Base-by-base conservation (phyloP, 306 rosid species). In the Prunus armeniaca region DNA sequence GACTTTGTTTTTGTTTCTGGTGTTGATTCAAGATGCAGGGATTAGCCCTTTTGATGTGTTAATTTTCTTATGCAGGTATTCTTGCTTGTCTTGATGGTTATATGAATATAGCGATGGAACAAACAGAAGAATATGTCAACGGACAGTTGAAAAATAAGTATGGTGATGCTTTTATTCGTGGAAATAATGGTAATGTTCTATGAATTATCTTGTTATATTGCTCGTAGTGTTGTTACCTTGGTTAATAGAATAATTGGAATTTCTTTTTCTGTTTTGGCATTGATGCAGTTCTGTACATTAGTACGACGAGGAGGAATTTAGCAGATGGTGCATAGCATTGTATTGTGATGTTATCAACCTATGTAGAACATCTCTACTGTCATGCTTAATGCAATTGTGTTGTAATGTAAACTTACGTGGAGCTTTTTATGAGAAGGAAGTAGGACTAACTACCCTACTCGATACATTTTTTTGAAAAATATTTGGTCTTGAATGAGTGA, bases 61-160 rank as follows among this genome's bases (percentile, higher is more conserved):
- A 75, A 72, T 76, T 75, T 54, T 65, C 76, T 19, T 75, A 54
- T 68, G 81, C 88, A 92, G 97, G 99, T 82, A 95, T 95, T 74
- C 88, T 95, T 45, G 99, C 97, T 14, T 95, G 99, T 83, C 91
- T 94, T 30, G 97, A 95, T 86, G 99, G 99, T 69, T 95, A 95
- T 83, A 95, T 95, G 97, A 95, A 95, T 68, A 92, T 95, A 83
- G 97, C 99, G 65, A 95, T 95, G 99, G 99, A 95, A 84, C 99
- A 95, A 69, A 95, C 99, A 0, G 99, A 95, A 84, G 97, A 95
- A 80, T 95, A 95, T 22, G 97, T 90, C 19, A 95, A 92, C 30
- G 99, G 97, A 30, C 97, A 92, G 78, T 82, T 95, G 83, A 95
- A 95, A 79, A 95, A 95, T 82, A 95, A 95, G 69, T 95, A 95